Base-by-base conservation (phyloP, 257 asterid genomes). In the Gentiana dahurica region DNA sequence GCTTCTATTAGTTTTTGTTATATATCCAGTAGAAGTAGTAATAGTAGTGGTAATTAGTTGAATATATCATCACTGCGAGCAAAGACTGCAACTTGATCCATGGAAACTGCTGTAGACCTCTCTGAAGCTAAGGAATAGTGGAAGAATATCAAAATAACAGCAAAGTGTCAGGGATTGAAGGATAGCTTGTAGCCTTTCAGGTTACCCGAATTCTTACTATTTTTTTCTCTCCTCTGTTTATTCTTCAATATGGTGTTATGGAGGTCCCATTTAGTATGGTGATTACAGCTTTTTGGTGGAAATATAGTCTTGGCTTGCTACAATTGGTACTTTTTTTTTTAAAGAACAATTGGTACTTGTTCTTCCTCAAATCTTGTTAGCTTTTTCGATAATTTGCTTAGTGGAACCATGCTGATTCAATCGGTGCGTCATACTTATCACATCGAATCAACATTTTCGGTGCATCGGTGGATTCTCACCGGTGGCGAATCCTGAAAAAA, bases 1-100 rank as follows among this genome's bases (percentile, higher is more conserved):
- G 85, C 96, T 91, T 84, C 95, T 84, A 93, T 86, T 57, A 81
- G 79, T 73, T 72, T 24, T 24, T 24, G 24, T 24, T 24, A 24
- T 24, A 24, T 24, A 24, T 24, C 24, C 24, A 24, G 24, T 24
- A 24, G 24, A 24, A 24, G 24, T 24, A 24, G 24, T 24, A 24
- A 24, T 24, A 24, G 24, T 7, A 35, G 41, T 12, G 45, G 66
- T 15, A 15, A 15, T 24, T 55, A 61, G 46, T 41, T 5, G 46
- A 4, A 41, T 41, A 41, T 41, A 41, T 41, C 46, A 41, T 41
- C 46, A 41, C 6, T 5, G 6, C 46, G 7, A 41, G 8, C 36
- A 33, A 3, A 54, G 41, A 15, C 36, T 55, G 6, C 46, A 5
- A 5, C 9, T 43, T 12, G n/a, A 12, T 41, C 53, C 5, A n/a